Conservation (phyloP, 805 yeast genomes). For the Yueomyces sp. region DNA sequence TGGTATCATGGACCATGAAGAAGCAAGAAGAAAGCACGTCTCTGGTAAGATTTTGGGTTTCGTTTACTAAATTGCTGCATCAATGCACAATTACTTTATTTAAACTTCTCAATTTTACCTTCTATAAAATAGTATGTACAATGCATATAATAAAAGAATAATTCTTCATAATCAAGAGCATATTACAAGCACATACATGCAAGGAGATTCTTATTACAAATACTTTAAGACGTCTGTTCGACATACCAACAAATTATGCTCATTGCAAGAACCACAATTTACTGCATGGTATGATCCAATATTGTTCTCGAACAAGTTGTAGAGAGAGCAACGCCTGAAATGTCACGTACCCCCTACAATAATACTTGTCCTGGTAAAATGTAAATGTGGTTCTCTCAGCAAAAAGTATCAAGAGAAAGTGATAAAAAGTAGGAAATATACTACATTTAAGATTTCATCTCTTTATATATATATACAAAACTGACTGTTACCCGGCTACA, state of each 20-base stretch:
- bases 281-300: background rate
- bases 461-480: background rate
- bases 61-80: slow-evolving; percentile 53
- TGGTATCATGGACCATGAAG: slow-evolving; percentile 99
- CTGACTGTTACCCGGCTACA: background rate
- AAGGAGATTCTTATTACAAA: no score
- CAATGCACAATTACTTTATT: background rate
- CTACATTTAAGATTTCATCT: background rate
- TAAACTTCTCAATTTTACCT: no score
- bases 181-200: no score
- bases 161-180: no score
- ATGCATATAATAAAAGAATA: no score
- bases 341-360: slow-evolving; percentile 27
- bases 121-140: no score
- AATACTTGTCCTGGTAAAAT: slow-evolving; percentile 24
- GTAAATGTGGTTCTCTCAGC: slow-evolving; percentile 18
- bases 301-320: slow-evolving; percentile 25
- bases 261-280: no score
- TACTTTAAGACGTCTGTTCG: no score
- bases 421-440: background rate
- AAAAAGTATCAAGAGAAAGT: slow-evolving; percentile 1
- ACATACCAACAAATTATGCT: no score
- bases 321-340: slow-evolving; percentile 25
- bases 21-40: slow-evolving; percentile 99
- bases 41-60: slow-evolving; percentile 98